A percentile compares a stretch with the other conserved stretches of the same genome.
Conservation (phyloP, 495 filamentous ascomycete species). For the Xylaria curta region DNA sequence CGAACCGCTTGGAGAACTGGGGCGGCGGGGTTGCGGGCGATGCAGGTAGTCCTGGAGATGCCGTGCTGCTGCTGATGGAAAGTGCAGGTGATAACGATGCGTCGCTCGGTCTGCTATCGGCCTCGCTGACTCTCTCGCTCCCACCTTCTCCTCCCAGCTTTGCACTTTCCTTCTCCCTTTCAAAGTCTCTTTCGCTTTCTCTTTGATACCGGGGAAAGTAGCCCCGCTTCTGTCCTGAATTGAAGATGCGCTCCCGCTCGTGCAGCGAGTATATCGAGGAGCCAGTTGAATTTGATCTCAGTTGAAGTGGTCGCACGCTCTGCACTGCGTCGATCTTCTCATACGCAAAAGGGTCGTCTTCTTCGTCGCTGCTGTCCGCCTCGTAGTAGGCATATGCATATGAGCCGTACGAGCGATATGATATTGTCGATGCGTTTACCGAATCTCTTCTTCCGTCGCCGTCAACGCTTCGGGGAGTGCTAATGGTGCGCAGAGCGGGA, state of each 20-base stretch:
- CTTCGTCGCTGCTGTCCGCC: slow-evolving; percentile 46
- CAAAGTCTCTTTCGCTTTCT: neutral
- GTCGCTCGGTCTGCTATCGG: slow-evolving; percentile 36
- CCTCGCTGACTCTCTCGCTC: slow-evolving; percentile 39
- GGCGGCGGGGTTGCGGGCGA: slow-evolving; percentile 42
- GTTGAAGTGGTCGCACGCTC: slow-evolving; percentile 33
- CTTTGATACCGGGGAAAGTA: neutral
- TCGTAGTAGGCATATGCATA: slow-evolving; percentile 50
- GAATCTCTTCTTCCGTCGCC: slow-evolving; percentile 58
- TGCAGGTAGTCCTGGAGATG: slow-evolving; percentile 34
- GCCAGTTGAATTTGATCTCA: slow-evolving; percentile 32
- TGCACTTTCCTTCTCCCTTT: neutral
- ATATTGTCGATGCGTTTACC: slow-evolving; percentile 55
- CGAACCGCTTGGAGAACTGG: slow-evolving; percentile 44
- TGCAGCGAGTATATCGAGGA: slow-evolving; percentile 36
- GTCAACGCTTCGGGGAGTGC: slow-evolving; percentile 32
- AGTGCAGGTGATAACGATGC: slow-evolving; percentile 16
- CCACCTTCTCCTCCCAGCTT: neutral
- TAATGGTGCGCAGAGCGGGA: slow-evolving; percentile 52
- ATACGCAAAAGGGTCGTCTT: slow-evolving; percentile 39
- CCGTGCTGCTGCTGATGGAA: slow-evolving; percentile 21
- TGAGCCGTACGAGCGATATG: slow-evolving; percentile 53
- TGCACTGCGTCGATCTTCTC: slow-evolving; percentile 42
- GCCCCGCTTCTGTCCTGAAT: slow-evolving; percentile 1
- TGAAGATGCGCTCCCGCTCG: slow-evolving; percentile 20